Evolutionary conservation across 2,329 filamentous ascomycete species (phyloP).

Genomic region (Gnomoniopsis sp.): DNA sequence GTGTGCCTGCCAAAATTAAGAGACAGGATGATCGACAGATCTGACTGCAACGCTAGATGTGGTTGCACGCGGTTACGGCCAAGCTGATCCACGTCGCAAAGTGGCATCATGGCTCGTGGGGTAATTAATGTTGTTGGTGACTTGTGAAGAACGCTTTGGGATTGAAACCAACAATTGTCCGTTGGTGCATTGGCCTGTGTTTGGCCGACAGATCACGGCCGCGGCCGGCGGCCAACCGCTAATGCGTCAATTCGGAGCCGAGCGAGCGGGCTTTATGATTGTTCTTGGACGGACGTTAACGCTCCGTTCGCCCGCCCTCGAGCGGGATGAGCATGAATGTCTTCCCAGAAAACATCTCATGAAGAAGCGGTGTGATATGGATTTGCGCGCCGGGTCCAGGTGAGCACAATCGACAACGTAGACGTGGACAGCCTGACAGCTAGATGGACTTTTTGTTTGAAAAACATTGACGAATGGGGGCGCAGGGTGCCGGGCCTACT

Average conservation of each 20-base stretch:
- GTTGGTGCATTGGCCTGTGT: too few species aligned
- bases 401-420: neutral
- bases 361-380: slow-evolving; percentile 13
- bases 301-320: neutral
- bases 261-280: neutral
- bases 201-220: neutral
- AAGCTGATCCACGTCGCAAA: neutral
- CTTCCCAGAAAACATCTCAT: neutral
- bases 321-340: neutral
- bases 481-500: neutral
- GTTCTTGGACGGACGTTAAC: neutral
- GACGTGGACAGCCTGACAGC: neutral
- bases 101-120: neutral
- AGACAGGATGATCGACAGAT: neutral
- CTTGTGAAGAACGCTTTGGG: neutral
- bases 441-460: neutral
- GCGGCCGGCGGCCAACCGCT: neutral
- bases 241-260: neutral
- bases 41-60: slow-evolving; percentile 3
- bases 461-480: neutral
- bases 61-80: neutral
- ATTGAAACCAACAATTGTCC: neutral
- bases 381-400: slow-evolving; percentile 3
- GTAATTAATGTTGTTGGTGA: neutral
- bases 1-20: neutral